Conservation (phyloP, 169 alveolate species). For the Plasmodium yoelii region DNA sequence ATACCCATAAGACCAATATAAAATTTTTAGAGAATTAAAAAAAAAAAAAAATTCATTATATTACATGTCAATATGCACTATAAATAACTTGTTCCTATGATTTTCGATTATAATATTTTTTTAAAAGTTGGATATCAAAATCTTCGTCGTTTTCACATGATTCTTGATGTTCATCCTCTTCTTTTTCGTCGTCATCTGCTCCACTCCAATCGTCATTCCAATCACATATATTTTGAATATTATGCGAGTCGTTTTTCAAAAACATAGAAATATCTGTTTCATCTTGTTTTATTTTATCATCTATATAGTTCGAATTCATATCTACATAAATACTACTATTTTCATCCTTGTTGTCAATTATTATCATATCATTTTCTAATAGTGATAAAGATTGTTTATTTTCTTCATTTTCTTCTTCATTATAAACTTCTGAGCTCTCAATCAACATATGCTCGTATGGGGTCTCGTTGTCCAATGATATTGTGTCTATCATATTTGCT, state of each 20-base stretch:
- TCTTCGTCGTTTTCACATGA: slow-evolving; percentile 56
- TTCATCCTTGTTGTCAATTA: background rate
- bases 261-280: background rate
- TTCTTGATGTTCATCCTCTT: slow-evolving; percentile 50
- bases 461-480: slow-evolving; percentile 26
- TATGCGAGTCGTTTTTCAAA: background rate
- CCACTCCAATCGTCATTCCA: background rate
- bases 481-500: slow-evolving; percentile 49
- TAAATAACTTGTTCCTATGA: background rate
- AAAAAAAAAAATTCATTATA: too few species aligned
- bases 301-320: slow-evolving; percentile 3
- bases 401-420: background rate
- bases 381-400: background rate
- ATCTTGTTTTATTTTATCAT: slow-evolving; percentile 1
- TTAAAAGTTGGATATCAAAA: slow-evolving; percentile 73
- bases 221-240: background rate
- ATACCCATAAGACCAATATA: too few species aligned
- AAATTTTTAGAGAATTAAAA: too few species aligned
- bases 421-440: slow-evolving; percentile 16
- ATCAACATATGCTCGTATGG: slow-evolving; percentile 44
- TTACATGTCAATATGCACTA: too few species aligned
- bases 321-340: background rate
- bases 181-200: slow-evolving; percentile 14
- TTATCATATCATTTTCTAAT: background rate
- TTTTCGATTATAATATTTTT: slow-evolving; percentile 58